These are phyloP conservation scores for Syzygium syzygioides DNA, from an alignment of 441 rosid species.

Conservation along the genomic window DNA sequence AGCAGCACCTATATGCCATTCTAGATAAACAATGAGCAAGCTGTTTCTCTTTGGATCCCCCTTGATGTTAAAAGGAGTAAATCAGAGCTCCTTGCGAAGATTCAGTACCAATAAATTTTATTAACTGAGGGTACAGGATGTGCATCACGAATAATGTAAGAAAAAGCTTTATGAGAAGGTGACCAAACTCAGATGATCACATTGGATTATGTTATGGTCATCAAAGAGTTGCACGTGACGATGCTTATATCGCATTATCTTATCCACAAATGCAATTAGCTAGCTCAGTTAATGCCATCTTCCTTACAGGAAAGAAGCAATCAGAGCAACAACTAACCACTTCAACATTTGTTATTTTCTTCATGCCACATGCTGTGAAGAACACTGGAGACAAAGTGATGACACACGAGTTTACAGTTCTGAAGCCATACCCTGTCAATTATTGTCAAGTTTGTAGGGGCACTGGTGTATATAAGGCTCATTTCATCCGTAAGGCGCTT, in stretches of 20 bases:
- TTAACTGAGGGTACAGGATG: neutral
- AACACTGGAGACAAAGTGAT: neutral
- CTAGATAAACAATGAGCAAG: neutral
- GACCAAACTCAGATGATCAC: neutral
- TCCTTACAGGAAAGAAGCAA: neutral
- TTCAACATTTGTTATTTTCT: neutral
- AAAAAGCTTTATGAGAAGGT: neutral
- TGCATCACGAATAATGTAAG: neutral
- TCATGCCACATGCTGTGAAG: neutral
- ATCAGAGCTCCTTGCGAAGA: neutral
- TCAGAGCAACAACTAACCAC: neutral
- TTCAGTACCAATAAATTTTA: neutral
- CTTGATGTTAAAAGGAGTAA: neutral
- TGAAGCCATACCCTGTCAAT: slow-evolving; percentile 61
- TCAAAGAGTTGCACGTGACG: neutral
- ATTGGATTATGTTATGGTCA: neutral
- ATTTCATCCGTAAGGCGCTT: slow-evolving; percentile 63
- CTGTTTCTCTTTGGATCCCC: neutral
- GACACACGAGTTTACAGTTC: neutral
- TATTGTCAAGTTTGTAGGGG: slow-evolving; percentile 62
- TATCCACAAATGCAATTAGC: neutral
- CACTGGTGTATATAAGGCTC: slow-evolving; percentile 73
- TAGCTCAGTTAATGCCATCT: neutral
- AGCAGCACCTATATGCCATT: neutral
- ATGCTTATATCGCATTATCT: neutral